Base-by-base conservation (phyloP, 2,329 filamentous ascomycete species). In the Meredithiella fracta region DNA sequence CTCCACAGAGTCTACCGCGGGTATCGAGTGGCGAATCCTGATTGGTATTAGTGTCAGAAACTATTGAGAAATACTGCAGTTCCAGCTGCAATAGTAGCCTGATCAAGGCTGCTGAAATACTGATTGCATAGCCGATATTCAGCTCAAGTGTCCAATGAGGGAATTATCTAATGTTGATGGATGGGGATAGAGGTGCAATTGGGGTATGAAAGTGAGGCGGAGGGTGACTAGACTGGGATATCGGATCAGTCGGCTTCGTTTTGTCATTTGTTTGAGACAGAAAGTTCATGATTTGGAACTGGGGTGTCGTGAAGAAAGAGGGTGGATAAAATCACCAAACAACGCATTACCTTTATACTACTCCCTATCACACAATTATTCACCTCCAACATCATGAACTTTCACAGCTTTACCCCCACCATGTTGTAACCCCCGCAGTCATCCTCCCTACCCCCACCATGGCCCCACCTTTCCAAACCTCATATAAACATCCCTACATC, bases 21-120 rank as follows among this genome's bases (percentile, higher is more conserved):
- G 15, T 5, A 20, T 20, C 38, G n/a, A 44, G 44, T 49, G 22
- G 25, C 23, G 44, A 26, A 5, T 2, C 44, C 23, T 8, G 25
- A 29, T 49, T 49, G 22, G 44, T 49, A 8, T 49, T 49, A 49
- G 44, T 49, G 25, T 49, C 44, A 49, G 17, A 22, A 49, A 49
- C 5, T 34, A 34, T 34, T 34, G 29, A 34, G 29, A 11, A 49
- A 49, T 11, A 26, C 17, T 25, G 44, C 44, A 49, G 44, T 29
- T 49, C 23, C 44, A 49, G 44, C 22, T 49, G 11, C 40, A 44
- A 7, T 20, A n/a, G 20, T n/a, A n/a, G 20, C 11, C 29, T 34
- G 29, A 11, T 34, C 11, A 11, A 34, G 29, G 29, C 29, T 34
- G 29, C 29, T 11, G 29, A 34, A 34, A 5, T 34, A 34, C 29